Conservation (phyloP, 83 land plant genomes). For the Larix sibirica region DNA sequence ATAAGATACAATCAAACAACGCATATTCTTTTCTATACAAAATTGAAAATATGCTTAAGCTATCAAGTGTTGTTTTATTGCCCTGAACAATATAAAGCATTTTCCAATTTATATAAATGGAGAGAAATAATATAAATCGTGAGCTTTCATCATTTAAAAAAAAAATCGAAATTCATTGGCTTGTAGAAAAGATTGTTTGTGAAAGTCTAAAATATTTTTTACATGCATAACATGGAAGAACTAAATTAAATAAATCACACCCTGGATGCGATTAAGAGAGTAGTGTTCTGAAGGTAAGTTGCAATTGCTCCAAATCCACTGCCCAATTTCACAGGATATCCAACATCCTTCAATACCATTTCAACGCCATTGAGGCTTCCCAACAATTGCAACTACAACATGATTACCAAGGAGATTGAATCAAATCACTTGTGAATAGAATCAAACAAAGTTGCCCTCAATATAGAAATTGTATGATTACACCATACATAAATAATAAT, state of each 20-base stretch:
- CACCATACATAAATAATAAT: constrained; percentile 7
- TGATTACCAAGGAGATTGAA: background rate
- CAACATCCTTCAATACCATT: constrained; percentile 87
- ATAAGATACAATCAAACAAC: too few species aligned
- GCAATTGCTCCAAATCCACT: constrained; percentile 95
- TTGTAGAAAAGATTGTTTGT: background rate
- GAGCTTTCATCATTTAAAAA: background rate
- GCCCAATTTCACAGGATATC: constrained; percentile 82
- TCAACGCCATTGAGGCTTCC: constrained; percentile 95
- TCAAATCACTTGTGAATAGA: background rate
- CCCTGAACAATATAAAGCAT: background rate
- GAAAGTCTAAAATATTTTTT: too few species aligned
- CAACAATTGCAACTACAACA: constrained; percentile 81
- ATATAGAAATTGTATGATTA: background rate
- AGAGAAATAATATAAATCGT: background rate
- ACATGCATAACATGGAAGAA: too few species aligned
- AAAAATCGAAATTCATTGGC: background rate
- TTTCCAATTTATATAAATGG: background rate
- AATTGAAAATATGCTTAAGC: too few species aligned
- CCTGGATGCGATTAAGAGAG: constrained; percentile 81
- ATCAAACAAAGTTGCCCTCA: constrained; percentile 1
- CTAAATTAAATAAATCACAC: constrained; percentile 31
- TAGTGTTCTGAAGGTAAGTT: constrained; percentile 66
- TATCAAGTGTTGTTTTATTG: too few species aligned
- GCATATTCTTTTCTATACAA: too few species aligned